phyloP scores from a whole-genome alignment of 1,139 yeast species.

The Magnusiomyces suaveolens region DNA sequence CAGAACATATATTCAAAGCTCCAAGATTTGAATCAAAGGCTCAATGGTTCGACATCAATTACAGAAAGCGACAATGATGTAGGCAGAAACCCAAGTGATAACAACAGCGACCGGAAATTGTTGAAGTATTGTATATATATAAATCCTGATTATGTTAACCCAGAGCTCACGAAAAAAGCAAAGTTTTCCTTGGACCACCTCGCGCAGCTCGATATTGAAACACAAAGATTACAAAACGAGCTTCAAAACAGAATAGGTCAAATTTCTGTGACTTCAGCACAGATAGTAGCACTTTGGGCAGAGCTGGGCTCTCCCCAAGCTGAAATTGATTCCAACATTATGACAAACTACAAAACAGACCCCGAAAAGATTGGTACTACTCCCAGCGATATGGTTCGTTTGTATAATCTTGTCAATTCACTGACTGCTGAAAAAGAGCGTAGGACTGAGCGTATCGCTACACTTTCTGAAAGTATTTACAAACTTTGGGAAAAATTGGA shows the following conservation, averaged over 20 bases:
- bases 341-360: slow-evolving; percentile 19
- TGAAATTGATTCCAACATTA: slow-evolving; percentile 23
- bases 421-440: slow-evolving; percentile 16
- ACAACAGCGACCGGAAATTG: too few species aligned
- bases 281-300: slow-evolving; percentile 30
- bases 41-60: neutral
- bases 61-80: too few species aligned
- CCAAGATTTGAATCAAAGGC: slow-evolving; percentile 7
- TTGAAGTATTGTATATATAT: neutral
- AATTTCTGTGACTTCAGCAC: slow-evolving; percentile 17
- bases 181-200: neutral
- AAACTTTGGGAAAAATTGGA: neutral
- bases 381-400: slow-evolving; percentile 20
- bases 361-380: slow-evolving; percentile 27
- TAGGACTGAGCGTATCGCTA: slow-evolving; percentile 16
- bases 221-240: neutral
- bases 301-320: slow-evolving; percentile 30
- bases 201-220: neutral
- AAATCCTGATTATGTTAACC: neutral
- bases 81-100: too few species aligned
- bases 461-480: slow-evolving; percentile 14
- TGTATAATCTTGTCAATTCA: slow-evolving; percentile 16
- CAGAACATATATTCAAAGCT: slow-evolving; percentile 7
- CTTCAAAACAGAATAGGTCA: neutral
- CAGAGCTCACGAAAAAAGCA: neutral